These are phyloP conservation scores for Colletotrichum musicola DNA, from an alignment of 2,329 filamentous ascomycete species.

Conservation along the genomic window DNA sequence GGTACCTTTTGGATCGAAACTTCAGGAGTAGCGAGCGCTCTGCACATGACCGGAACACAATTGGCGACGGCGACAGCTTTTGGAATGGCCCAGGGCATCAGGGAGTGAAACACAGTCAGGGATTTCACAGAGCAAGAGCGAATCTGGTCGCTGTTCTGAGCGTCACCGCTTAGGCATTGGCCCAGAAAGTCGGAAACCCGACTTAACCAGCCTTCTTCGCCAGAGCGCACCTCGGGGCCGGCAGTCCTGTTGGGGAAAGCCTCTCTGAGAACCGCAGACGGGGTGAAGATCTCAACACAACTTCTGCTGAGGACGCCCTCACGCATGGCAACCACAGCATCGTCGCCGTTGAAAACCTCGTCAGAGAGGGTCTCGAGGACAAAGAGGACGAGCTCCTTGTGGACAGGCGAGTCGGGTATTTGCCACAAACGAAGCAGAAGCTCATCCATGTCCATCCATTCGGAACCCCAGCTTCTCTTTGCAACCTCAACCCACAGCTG, in stretches of 20 bases:
- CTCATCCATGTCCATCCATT: conserved; percentile 96
- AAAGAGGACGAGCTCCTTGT: conserved; percentile 88
- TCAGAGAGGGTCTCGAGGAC: conserved; percentile 93
- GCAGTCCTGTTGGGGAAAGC: conserved; percentile 80
- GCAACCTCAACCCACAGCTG: conserved; percentile 96
- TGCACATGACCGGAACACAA: conserved; percentile 78
- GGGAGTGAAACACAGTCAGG: conserved; percentile 81
- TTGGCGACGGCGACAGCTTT: conserved; percentile 80
- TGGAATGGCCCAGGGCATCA: conserved; percentile 89
- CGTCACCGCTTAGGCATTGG: conserved; percentile 76
- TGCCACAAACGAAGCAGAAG: conserved; percentile 88
- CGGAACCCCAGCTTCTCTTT: conserved; percentile 90
- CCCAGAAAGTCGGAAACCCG: conserved; percentile 81
- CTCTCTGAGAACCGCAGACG: conserved; percentile 78
- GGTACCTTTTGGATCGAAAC: conserved; percentile 79
- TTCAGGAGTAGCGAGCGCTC: conserved; percentile 77
- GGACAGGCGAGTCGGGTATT: conserved; percentile 68
- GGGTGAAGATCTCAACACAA: conserved; percentile 94
- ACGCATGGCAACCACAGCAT: conserved; percentile 84
- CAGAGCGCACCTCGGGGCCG: conserved; percentile 77
- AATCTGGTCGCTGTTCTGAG: conserved; percentile 75
- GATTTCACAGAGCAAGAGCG: conserved; percentile 80
- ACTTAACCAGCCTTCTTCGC: conserved; percentile 87
- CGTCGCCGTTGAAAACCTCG: conserved; percentile 92
- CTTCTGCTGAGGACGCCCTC: conserved; percentile 88